These are phyloP conservation scores for Inosperma sp. DNA, from an alignment of 768 basidiomycete species.

Conservation along the genomic window DNA sequence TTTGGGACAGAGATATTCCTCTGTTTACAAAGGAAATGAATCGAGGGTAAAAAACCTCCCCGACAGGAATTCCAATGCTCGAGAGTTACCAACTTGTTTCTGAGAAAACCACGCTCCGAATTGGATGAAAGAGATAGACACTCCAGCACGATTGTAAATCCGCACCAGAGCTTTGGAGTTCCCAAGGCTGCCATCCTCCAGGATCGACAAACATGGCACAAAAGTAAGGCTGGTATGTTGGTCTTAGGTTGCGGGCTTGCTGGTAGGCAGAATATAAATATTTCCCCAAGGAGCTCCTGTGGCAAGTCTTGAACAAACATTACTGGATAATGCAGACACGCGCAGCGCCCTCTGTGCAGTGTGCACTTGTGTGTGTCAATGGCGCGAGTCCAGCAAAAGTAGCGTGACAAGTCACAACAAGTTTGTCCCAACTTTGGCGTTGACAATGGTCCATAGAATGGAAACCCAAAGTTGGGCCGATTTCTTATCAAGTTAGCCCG, in stretches of 20 bases:
- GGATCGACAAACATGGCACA: not conserved
- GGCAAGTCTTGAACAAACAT: not conserved
- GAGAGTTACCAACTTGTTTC: not conserved
- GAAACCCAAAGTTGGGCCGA: too few species aligned
- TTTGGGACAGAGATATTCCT: not conserved
- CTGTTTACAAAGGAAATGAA: not conserved
- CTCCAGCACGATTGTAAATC: not conserved
- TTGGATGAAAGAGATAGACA: not conserved
- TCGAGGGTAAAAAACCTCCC: not conserved
- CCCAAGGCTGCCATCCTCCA: slow-evolving; percentile 2
- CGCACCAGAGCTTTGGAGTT: not conserved
- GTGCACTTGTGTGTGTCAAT: too few species aligned
- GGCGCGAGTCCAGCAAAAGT: too few species aligned
- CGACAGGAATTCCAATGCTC: not conserved
- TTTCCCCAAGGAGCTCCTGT: slow-evolving; percentile 2
- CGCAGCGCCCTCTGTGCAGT: too few species aligned
- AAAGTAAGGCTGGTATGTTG: not conserved
- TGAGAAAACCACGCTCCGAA: not conserved
- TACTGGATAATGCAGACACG: too few species aligned
- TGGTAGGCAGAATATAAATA: not conserved
- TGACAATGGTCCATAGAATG: too few species aligned
- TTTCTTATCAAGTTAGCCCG: too few species aligned
- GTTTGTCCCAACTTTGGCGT: too few species aligned
- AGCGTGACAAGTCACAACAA: too few species aligned
- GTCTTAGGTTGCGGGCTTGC: not conserved